Conservation (phyloP, 1,139 yeast species). For the Diutina catenulata region DNA sequence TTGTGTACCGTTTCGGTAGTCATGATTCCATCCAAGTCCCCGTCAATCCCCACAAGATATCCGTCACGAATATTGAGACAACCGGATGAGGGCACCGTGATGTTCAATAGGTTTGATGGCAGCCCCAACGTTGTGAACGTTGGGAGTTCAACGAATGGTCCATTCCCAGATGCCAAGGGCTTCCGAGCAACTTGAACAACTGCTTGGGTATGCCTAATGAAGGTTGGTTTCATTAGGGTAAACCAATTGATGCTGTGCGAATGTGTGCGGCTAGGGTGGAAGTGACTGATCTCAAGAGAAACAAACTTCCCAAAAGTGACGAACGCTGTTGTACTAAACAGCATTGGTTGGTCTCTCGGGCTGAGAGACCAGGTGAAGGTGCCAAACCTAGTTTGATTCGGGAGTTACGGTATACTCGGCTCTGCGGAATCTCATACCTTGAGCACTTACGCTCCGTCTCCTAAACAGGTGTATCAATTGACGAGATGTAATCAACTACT, state of each 20-base stretch:
- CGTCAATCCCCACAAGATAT: slow-evolving; percentile 24
- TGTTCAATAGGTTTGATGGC: slow-evolving; percentile 20
- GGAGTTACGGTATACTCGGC: too few species aligned
- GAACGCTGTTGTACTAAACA: background rate
- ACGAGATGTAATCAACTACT: too few species aligned
- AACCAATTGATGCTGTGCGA: background rate
- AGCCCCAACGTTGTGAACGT: slow-evolving; percentile 21
- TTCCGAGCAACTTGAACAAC: background rate
- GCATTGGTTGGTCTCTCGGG: too few species aligned
- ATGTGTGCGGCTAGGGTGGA: background rate
- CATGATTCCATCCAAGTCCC: slow-evolving; percentile 13
- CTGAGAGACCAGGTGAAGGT: too few species aligned
- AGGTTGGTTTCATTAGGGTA: too few species aligned
- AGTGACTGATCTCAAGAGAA: background rate
- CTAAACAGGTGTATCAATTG: too few species aligned
- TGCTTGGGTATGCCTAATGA: too few species aligned
- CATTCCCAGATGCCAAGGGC: slow-evolving; percentile 10
- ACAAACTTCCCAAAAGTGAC: background rate
- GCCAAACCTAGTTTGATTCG: too few species aligned
- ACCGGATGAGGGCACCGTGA: slow-evolving; percentile 25
- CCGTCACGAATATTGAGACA: slow-evolving; percentile 21
- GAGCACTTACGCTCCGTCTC: too few species aligned
- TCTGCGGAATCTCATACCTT: too few species aligned
- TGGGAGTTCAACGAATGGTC: slow-evolving; percentile 26
- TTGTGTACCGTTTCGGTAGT: background rate